These are phyloP conservation scores for Pseudohalonectria lignicola DNA, from an alignment of 2,329 filamentous ascomycete genomes.

Conservation along the genomic window DNA sequence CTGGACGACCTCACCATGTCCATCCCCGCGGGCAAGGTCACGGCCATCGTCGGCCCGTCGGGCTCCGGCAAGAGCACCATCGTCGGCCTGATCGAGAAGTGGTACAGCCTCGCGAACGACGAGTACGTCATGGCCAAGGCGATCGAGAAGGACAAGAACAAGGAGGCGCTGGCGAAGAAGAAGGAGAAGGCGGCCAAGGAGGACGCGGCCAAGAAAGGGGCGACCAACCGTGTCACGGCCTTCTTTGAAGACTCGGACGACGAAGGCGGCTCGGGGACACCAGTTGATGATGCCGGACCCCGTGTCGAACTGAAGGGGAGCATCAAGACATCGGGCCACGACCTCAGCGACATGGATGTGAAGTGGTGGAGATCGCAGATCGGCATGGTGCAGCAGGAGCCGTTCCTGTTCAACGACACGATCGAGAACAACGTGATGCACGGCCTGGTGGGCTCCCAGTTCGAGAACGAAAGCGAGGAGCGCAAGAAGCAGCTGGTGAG, in stretches of 20 bases:
- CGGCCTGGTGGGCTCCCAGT: constrained; percentile 25
- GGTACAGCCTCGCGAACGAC: constrained; percentile 30
- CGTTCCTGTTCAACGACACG: constrained; percentile 24
- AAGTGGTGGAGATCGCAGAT: constrained; percentile 46
- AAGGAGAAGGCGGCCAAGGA: constrained; percentile 17
- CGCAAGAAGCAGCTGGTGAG: constrained; percentile 35
- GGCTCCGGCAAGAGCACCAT: constrained; percentile 68
- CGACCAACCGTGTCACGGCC: not conserved
- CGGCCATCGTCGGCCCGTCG: constrained; percentile 63
- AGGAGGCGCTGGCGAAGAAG: constrained; percentile 26
- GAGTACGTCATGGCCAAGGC: constrained; percentile 40
- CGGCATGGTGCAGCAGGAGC: constrained; percentile 23
- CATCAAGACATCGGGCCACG: constrained; percentile 49
- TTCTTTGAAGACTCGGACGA: not conserved
- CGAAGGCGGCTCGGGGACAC: not conserved
- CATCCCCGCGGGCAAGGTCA: constrained; percentile 54
- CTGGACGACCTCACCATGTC: constrained; percentile 46
- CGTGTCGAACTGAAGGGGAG: constrained; percentile 36
- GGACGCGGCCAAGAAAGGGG: constrained; percentile 9
- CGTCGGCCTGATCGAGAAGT: constrained; percentile 58
- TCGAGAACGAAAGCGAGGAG: constrained; percentile 13
- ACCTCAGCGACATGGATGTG: constrained; percentile 63
- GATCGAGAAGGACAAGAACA: constrained; percentile 32
- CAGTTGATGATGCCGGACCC: constrained; percentile 14
- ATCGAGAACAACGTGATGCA: constrained; percentile 40